These are phyloP conservation scores for Penicillium capsulatum DNA, from an alignment of 2,329 filamentous ascomycete genomes.

Conservation along the genomic window DNA sequence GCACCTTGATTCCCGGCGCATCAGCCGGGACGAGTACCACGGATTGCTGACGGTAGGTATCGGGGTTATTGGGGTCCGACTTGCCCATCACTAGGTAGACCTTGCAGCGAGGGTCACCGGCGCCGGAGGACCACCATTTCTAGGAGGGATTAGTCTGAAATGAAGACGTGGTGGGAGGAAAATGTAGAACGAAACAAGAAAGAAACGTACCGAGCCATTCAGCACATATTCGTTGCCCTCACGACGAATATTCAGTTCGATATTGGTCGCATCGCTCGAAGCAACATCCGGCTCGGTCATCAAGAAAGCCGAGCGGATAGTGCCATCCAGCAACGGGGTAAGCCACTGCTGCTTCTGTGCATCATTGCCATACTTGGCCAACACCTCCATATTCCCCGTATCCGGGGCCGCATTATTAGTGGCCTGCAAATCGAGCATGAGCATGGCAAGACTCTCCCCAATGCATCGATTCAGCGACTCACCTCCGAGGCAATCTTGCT, in stretches of 20 bases:
- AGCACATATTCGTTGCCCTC: conserved; percentile 88
- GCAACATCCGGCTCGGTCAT: conserved; percentile 92
- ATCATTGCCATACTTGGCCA: conserved; percentile 85
- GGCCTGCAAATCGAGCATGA: no score
- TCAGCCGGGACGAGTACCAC: conserved; percentile 81
- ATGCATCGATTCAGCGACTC: no score
- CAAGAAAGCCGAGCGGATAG: conserved; percentile 84
- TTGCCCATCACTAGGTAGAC: conserved; percentile 98
- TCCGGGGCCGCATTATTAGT: conserved; percentile 88
- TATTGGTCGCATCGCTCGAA: conserved; percentile 89
- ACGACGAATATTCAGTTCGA: conserved; percentile 72
- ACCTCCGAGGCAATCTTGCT: conserved; percentile 73
- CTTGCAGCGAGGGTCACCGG: conserved; percentile 85
- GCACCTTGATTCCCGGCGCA: conserved; percentile 81
- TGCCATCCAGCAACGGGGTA: conserved; percentile 71
- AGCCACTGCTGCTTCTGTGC: conserved; percentile 83
- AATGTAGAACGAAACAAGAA: no score
- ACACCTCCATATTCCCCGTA: conserved; percentile 92
- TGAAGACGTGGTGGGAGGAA: background rate
- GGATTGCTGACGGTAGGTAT: conserved; percentile 85
- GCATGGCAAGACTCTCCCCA: no score
- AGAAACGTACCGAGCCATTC: conserved; percentile 70
- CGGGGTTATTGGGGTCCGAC: conserved; percentile 68
- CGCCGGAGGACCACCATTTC: conserved; percentile 99
- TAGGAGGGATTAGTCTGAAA: conserved; percentile 34